Conservation (phyloP, 352 stramenopile genomes). For the Phytopythium vexans region DNA sequence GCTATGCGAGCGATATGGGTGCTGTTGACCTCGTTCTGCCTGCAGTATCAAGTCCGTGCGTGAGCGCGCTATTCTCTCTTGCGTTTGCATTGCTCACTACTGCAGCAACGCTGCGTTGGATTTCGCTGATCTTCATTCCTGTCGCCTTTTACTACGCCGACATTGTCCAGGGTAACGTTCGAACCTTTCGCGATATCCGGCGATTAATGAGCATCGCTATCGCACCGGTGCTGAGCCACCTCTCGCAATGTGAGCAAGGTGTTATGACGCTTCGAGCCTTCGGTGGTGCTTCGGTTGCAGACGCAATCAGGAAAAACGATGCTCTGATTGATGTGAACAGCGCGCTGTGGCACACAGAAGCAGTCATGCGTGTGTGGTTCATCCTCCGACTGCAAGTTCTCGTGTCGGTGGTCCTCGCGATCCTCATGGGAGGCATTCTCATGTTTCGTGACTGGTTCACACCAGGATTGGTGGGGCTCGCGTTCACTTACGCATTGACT, state of each 20-base stretch:
- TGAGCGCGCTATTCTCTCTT: conserved; percentile 59
- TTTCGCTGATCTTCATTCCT: conserved; percentile 70
- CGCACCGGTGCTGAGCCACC: conserved; percentile 40
- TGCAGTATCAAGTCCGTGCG: conserved; percentile 20
- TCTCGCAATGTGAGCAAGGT: conserved; percentile 25
- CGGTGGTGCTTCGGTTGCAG: conserved; percentile 13
- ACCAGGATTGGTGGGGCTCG: conserved; percentile 70
- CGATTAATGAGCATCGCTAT: conserved; percentile 30
- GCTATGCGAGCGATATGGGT: conserved; percentile 87
- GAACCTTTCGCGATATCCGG: conserved; percentile 40
- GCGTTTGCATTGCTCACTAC: conserved; percentile 73
- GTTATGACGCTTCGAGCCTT: conserved; percentile 33
- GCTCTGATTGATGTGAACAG: conserved; percentile 24
- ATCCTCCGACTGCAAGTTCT: conserved; percentile 42
- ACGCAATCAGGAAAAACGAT: conserved; percentile 18
- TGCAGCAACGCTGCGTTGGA: conserved; percentile 64
- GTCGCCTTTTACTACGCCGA: conserved; percentile 80
- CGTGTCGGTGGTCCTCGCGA: conserved; percentile 26
- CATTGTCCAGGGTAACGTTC: conserved; percentile 31
- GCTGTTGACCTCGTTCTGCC: conserved; percentile 79
- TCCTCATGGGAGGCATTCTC: conserved; percentile 28
- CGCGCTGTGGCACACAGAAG: conserved; percentile 21
- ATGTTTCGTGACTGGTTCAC: conserved; percentile 26
- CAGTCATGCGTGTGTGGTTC: conserved; percentile 35
- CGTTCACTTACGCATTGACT: conserved; percentile 86